phyloP scores from a whole-genome alignment of 768 basidiomycete genomes.

The Hericium alpestre region DNA sequence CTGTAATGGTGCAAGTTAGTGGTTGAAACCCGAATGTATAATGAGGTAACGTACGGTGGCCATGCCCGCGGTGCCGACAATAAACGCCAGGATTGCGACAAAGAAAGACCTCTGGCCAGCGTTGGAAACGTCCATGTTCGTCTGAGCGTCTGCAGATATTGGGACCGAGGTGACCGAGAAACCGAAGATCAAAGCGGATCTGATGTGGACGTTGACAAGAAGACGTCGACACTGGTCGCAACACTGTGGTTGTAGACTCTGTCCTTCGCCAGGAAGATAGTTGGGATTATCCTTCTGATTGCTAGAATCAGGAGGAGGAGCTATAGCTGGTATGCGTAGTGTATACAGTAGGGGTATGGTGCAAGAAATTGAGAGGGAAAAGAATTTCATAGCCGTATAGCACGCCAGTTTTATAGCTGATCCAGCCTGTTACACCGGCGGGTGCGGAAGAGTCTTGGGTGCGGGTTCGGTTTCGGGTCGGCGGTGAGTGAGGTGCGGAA shows the following conservation, averaged over 20 bases:
- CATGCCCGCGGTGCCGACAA: constrained; percentile 8
- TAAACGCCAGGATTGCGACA: constrained; percentile 1
- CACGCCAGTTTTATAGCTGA: constrained; percentile 11
- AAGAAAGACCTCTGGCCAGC: not conserved
- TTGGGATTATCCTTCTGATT: no score
- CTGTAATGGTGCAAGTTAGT: not conserved
- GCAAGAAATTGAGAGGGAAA: constrained; percentile 9
- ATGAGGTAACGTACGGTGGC: constrained; percentile 3
- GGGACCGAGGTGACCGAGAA: not conserved
- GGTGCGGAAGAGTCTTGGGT: not conserved
- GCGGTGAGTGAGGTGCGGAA: no score
- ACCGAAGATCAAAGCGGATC: not conserved
- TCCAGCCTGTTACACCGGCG: not conserved
- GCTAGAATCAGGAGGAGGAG: no score
- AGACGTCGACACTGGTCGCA: no score
- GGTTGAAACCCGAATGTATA: not conserved
- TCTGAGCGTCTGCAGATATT: not conserved
- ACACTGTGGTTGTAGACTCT: no score
- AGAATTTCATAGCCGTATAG: not conserved
- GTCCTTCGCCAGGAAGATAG: not conserved
- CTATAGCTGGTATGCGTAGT: no score
- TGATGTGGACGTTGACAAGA: not conserved
- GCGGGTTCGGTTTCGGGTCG: not conserved
- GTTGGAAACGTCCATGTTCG: not conserved
- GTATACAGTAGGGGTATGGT: constrained; percentile 1